Base-by-base conservation (phyloP, 208 protist genomes). In the Porcisia hertigi region DNA sequence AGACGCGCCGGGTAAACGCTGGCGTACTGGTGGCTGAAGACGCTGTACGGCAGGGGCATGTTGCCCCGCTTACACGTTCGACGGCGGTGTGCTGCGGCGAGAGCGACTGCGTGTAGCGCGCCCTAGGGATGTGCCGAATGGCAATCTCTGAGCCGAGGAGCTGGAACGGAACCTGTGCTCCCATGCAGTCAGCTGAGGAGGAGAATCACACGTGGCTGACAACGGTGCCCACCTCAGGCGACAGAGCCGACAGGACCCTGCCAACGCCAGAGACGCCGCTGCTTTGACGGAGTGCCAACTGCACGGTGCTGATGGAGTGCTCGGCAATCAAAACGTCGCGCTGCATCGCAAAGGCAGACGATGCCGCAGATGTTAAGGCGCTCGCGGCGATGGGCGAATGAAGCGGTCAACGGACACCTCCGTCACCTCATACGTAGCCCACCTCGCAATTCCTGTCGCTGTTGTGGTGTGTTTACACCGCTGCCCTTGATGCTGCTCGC, bases 351-450 rank as follows among this genome's bases (percentile, higher is more conserved):
- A 71, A 81, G 49, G 20, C 43, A 36, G 66, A 78, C 12, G 57
- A 69, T 55, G 52, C 12, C 14, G 71, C 14, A 7, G 34, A 47
- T 20, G 30, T 30, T 60, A 55, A 52, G 67, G 12, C n/a, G 30
- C 71, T 36, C 79, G 79, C 14, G 67, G 3, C 6, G 59, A 49
- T 3, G 86, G n/a, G 1, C 75, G 67, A 53, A 90, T 84, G 74
- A 95, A 83, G n/a, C 91, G 88, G 30, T 54, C 69, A 58, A 95
- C 69, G 18, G 76, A 66, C n/a, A 78, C 81, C 30, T 83, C 81
- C n/a, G 92, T 79, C 39, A 95, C 88, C 66, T 93, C 88, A 82
- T 88, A 95, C 18, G 91, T 95, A 85, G 47, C 91, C 91, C 0
- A 89, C 69, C 75, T 86, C 84, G 54, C 30, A 30, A 0, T 30